Base-by-base conservation (phyloP, 2,329 filamentous ascomycete species). In the Alternaria gansuensis region DNA sequence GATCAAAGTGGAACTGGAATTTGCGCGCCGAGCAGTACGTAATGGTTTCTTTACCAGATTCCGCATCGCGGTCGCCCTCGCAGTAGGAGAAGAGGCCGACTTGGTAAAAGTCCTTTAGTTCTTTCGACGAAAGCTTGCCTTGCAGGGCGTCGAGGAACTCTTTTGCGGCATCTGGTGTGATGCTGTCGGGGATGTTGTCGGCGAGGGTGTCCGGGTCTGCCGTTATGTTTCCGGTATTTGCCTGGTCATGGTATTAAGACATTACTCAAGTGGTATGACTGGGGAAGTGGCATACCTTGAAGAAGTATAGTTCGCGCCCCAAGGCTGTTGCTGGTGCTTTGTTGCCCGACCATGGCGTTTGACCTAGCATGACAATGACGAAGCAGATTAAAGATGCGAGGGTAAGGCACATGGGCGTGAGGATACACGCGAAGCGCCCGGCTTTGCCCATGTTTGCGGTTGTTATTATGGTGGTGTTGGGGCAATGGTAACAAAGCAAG, bases 11-110 rank as follows among this genome's bases (percentile, higher is more conserved):
- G 87, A 91, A 99, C 79, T 92, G 83, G 69, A 89, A 88, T 76
- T 89, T 81, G 54, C 88, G 84, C 67, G 87, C 82, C 52, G 88
- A 89, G 85, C 94, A 98, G 68, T 84, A 79, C 41, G 78, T 79
- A 66, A 84, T 77, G 14, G 78, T 77, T 65, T 82, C 83, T 56
- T 75, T 72, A 48, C 75, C 81, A 3, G 60, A 58, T 64, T 83
- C 82, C 63, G 84, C 82, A 69, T 82, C 82, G 65, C 84, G 84
- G 50, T 83, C 79, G 52, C 85, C 87, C 57, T 82, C 81, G 85
- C 95, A 98, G 85, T 93, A 97, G 75, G 90, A 90, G 90, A 92
- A 96, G 36, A 98, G 84, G 73, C 86, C 87, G 74, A 98, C 83
- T 61, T 90, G 85, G 85, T 97, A 98, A 72, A 88, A 83, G 74